Conservation (phyloP, 139 green algal genomes). For the Spirogloea muscicola region DNA sequence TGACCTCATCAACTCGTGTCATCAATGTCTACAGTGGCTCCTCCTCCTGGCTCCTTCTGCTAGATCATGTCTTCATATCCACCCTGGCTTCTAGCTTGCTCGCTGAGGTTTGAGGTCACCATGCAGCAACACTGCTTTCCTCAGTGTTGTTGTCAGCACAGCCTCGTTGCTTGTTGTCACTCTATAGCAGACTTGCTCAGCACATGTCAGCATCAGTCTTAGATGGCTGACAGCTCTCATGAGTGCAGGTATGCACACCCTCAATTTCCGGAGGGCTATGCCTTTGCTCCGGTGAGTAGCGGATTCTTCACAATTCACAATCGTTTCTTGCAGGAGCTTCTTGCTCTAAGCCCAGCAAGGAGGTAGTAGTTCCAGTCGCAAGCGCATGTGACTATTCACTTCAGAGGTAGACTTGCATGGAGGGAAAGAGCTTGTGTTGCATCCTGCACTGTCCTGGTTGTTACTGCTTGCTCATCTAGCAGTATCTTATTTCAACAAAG, state of each 20-base stretch:
- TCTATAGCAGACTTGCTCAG: no score
- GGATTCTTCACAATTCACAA: no score
- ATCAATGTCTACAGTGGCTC: neutral
- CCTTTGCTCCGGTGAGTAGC: no score
- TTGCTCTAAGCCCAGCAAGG: no score
- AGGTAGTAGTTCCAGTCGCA: no score
- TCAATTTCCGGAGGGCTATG: no score
- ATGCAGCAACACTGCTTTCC: neutral
- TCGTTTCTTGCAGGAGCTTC: no score
- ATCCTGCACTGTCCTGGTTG: neutral
- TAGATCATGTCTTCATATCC: neutral
- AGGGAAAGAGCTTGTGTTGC: neutral
- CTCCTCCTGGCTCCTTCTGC: neutral
- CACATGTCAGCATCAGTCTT: no score
- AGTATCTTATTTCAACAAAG: neutral
- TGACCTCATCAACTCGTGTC: neutral
- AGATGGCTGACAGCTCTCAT: no score
- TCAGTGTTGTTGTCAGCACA: neutral
- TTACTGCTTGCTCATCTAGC: neutral
- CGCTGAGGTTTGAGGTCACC: neutral
- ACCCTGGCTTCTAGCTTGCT: neutral
- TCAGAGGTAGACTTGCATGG: neutral
- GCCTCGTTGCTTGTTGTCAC: neutral
- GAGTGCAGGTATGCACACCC: no score
- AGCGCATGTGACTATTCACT: no score